Evolutionary conservation across 345 rosid genomes (phyloP).

Genomic region (Gossypium sturtianum): DNA sequence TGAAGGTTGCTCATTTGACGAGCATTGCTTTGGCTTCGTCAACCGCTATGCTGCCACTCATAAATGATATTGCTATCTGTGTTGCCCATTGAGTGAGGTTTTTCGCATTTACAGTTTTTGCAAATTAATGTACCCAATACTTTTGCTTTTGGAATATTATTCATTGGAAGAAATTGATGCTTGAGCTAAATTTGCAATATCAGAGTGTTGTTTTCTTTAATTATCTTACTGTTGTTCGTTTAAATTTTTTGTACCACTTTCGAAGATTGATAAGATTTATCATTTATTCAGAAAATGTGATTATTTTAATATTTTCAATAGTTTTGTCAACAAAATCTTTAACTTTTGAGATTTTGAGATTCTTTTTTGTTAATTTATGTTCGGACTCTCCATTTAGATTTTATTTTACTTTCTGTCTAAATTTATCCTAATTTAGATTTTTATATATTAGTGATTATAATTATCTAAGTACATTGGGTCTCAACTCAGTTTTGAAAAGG

Average conservation of each 20-base stretch:
- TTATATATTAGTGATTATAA: too few relatives aligned
- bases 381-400: too few relatives aligned
- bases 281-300: not conserved
- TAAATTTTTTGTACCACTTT: not conserved
- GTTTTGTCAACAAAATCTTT: too few relatives aligned
- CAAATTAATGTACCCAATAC: not conserved
- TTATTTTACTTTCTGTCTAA: too few relatives aligned
- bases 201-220: not conserved
- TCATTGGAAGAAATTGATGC: not conserved
- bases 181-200: not conserved
- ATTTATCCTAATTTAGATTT: too few relatives aligned
- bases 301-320: too few relatives aligned
- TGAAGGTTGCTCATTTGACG: not conserved
- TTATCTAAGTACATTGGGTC: too few relatives aligned
- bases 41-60: constrained; percentile 1
- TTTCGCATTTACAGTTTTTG: not conserved
- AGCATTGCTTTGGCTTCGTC: constrained; percentile 9
- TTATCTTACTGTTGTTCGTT: not conserved
- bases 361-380: too few relatives aligned
- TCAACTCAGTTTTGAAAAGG: too few relatives aligned
- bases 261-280: not conserved
- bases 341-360: too few relatives aligned
- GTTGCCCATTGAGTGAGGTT: not conserved
- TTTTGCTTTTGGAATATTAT: not conserved
- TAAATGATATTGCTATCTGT: not conserved